Conservation (phyloP, 2,329 filamentous ascomycete species). For the Orbilia blumenaviensis region DNA sequence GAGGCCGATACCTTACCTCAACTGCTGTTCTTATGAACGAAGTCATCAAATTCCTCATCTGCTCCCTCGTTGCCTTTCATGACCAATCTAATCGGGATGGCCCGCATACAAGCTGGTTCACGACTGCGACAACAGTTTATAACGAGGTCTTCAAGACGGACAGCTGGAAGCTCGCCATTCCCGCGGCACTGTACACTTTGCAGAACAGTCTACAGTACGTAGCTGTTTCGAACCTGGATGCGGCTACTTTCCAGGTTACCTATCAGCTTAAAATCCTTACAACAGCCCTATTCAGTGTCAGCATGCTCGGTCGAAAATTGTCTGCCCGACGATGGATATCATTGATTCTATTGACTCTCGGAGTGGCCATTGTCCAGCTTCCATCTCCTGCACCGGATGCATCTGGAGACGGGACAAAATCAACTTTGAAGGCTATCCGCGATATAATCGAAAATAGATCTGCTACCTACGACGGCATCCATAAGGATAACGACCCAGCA, state of each 20-base stretch:
- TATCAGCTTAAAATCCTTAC: conserved; percentile 95
- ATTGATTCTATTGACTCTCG: conserved; percentile 79
- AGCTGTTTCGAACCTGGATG: conserved; percentile 87
- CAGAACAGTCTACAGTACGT: conserved; percentile 95
- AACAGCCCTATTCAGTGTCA: conserved; percentile 84
- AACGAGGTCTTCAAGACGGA: conserved; percentile 85
- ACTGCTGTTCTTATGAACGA: conserved; percentile 95
- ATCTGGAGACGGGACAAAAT: conserved; percentile 66
- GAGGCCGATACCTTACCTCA: conserved; percentile 86
- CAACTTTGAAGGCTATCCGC: conserved; percentile 88
- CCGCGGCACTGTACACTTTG: conserved; percentile 85
- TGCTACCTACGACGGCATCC: conserved; percentile 63
- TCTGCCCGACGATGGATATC: conserved; percentile 80
- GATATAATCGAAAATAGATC: conserved; percentile 66
- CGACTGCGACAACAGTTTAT: conserved; percentile 79
- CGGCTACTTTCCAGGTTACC: conserved; percentile 90
- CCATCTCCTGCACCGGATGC: conserved; percentile 67
- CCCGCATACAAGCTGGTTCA: conserved; percentile 77
- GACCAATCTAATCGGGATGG: conserved; percentile 64
- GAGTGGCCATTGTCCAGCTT: conserved; percentile 85
- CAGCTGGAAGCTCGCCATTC: conserved; percentile 93
- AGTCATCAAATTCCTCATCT: conserved; percentile 86
- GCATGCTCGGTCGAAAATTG: conserved; percentile 76
- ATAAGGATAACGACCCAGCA: conserved; percentile 66
- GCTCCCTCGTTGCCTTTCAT: conserved; percentile 84